Conservation (phyloP, 2,329 filamentous ascomycete species). For the Microascus cirrosus region DNA sequence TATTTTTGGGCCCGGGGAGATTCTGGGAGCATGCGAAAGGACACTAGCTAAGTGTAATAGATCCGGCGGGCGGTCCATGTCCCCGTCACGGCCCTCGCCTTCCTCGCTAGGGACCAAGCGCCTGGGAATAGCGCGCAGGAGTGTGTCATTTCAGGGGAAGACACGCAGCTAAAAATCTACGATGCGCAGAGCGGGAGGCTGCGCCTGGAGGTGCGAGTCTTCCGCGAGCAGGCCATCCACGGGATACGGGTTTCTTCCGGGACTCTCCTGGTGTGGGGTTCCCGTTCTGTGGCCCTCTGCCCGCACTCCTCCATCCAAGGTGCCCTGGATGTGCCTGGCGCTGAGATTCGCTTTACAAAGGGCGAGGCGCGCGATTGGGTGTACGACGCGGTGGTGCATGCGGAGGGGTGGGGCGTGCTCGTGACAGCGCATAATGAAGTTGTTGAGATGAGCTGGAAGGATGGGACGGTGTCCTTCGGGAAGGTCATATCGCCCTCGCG, state of each 20-base stretch:
- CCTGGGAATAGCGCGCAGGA: conserved; percentile 9
- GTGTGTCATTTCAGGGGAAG: conserved; percentile 48
- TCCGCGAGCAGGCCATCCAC: conserved; percentile 61
- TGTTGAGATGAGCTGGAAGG: conserved; percentile 30
- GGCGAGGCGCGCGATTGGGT: conserved; percentile 60
- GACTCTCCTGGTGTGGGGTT: conserved; percentile 59
- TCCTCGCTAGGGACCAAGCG: conserved; percentile 23
- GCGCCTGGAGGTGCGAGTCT: conserved; percentile 38
- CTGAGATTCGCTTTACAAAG: background rate
- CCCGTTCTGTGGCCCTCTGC: conserved; percentile 40
- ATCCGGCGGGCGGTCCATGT: conserved; percentile 12
- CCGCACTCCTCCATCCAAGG: conserved; percentile 12
- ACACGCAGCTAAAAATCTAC: conserved; percentile 45
- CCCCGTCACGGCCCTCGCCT: conserved; percentile 49
- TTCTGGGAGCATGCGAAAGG: background rate
- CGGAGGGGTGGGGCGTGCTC: conserved; percentile 41
- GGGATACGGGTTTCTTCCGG: conserved; percentile 43
- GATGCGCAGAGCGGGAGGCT: conserved; percentile 22
- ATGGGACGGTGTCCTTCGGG: conserved; percentile 25
- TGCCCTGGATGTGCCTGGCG: background rate
- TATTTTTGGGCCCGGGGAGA: background rate
- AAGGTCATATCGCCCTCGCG: conserved; percentile 53
- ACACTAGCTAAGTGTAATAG: background rate
- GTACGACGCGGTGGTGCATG: conserved; percentile 50
- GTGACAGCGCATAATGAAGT: conserved; percentile 85